These are phyloP conservation scores for Colletotrichum cuscutae DNA, from an alignment of 2,329 filamentous ascomycete genomes.

Conservation along the genomic window DNA sequence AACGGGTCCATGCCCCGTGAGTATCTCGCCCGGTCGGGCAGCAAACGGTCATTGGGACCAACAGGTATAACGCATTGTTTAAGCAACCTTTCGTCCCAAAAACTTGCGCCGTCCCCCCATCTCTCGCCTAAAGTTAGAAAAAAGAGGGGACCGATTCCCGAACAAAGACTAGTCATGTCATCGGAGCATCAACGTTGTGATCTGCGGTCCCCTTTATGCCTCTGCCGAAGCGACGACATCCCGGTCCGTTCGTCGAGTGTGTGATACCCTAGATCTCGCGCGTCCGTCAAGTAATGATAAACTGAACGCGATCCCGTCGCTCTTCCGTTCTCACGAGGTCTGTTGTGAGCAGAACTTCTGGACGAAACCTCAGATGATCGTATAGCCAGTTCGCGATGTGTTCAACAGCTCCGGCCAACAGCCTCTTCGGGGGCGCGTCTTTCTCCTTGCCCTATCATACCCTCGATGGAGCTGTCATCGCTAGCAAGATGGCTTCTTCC, in stretches of 20 bases:
- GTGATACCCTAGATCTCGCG: background rate
- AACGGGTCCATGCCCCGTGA: slow-evolving; percentile 1
- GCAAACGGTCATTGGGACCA: slow-evolving; percentile 24
- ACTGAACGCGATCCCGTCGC: background rate
- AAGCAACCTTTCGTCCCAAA: slow-evolving; percentile 24
- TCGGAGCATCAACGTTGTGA: slow-evolving; percentile 25
- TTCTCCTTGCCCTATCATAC: slow-evolving; percentile 3
- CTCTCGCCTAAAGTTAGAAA: slow-evolving; percentile 28
- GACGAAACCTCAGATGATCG: slow-evolving; percentile 16
- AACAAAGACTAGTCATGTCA: slow-evolving; percentile 32
- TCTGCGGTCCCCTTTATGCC: slow-evolving; percentile 31
- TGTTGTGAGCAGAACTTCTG: slow-evolving; percentile 15
- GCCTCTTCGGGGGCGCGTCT: slow-evolving; percentile 1
- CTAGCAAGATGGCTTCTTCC: slow-evolving; percentile 11
- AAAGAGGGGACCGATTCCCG: slow-evolving; percentile 16
- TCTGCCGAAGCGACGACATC: slow-evolving; percentile 11
- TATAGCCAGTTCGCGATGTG: background rate
- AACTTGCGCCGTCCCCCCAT: slow-evolving; percentile 1
- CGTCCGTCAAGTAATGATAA: slow-evolving; percentile 8
- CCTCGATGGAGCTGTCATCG: background rate
- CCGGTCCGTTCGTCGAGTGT: slow-evolving; percentile 2
- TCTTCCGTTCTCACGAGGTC: background rate
- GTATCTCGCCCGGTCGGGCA: background rate
- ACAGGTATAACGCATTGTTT: slow-evolving; percentile 18
- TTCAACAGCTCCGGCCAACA: background rate